Percentiles rank a stretch among this genome's conserved stretches.
phyloP scores from a whole-genome alignment of 345 rosid species.

The Gossypium herbaceum region DNA sequence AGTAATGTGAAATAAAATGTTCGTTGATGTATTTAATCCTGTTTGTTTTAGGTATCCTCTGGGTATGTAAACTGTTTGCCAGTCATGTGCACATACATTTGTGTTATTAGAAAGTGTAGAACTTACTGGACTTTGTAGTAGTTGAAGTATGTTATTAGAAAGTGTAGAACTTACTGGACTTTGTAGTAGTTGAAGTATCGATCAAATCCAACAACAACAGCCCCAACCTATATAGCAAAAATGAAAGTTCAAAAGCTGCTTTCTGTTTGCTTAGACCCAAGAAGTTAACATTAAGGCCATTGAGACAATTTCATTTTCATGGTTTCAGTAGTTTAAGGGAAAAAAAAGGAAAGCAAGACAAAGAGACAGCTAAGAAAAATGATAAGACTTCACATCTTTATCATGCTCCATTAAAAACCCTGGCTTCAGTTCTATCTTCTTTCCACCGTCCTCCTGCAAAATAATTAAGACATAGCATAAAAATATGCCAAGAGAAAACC shows the following conservation, averaged over 20 bases:
- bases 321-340: background rate
- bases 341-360: background rate
- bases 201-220: slow-evolving; percentile 93
- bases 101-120: background rate
- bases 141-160: slow-evolving; percentile 39
- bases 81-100: background rate
- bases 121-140: slow-evolving; percentile 92
- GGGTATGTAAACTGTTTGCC: background rate
- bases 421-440: slow-evolving; percentile 69
- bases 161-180: slow-evolving; percentile 57
- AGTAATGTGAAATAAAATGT: background rate
- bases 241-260: slow-evolving; percentile 8
- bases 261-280: background rate
- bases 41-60: background rate
- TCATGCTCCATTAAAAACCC: slow-evolving; percentile 82
- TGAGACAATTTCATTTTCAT: background rate
- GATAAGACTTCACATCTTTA: slow-evolving; percentile 53
- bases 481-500: too few species aligned
- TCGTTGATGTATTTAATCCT: background rate
- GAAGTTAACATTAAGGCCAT: background rate
- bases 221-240: slow-evolving; percentile 67
- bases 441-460: slow-evolving; percentile 76
- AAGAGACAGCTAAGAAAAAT: background rate
- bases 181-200: slow-evolving; percentile 89
- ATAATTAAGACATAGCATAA: background rate